Evolutionary conservation across 2,329 filamentous ascomycete genomes (phyloP).

Genomic region (Pseudocercospora fuligena): DNA sequence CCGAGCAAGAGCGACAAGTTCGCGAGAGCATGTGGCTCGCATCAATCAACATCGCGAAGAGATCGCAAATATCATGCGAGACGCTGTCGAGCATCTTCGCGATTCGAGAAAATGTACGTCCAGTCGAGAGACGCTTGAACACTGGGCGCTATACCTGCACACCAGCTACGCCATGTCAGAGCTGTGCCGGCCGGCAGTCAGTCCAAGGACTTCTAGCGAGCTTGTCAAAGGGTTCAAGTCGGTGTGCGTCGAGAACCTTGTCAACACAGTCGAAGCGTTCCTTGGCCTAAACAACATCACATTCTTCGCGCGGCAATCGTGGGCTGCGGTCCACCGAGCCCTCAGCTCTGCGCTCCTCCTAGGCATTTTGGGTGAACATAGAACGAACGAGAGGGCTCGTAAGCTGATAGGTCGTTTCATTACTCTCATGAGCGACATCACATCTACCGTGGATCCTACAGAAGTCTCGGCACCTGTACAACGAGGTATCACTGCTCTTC

Average conservation of each 20-base stretch:
- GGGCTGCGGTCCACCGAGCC: constrained; percentile 44
- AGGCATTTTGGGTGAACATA: constrained; percentile 51
- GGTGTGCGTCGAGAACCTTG: constrained; percentile 61
- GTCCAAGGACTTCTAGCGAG: constrained; percentile 53
- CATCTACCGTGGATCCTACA: constrained; percentile 51
- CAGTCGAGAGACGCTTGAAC: constrained; percentile 61
- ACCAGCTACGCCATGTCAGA: constrained; percentile 67
- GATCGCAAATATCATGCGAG: constrained; percentile 62
- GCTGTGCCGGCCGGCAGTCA: constrained; percentile 65
- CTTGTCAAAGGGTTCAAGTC: constrained; percentile 55
- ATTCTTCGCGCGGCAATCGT: constrained; percentile 46
- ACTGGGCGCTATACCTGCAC: constrained; percentile 65
- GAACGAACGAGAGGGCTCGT: constrained; percentile 54
- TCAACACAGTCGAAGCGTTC: constrained; percentile 63
- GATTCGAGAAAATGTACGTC: constrained; percentile 56
- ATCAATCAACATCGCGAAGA: constrained; percentile 63
- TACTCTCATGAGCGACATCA: constrained; percentile 52
- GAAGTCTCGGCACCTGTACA: constrained; percentile 55
- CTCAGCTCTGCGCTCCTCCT: constrained; percentile 45
- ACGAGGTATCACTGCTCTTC: constrained; percentile 52
- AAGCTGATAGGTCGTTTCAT: constrained; percentile 53
- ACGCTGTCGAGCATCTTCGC: constrained; percentile 62
- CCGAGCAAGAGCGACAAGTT: constrained; percentile 58
- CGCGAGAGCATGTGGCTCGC: constrained; percentile 56
- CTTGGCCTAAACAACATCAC: constrained; percentile 61